Evolutionary conservation across 1,284 basidiomycete genomes (phyloP).

Genomic region (Schizophyllum amplum): DNA sequence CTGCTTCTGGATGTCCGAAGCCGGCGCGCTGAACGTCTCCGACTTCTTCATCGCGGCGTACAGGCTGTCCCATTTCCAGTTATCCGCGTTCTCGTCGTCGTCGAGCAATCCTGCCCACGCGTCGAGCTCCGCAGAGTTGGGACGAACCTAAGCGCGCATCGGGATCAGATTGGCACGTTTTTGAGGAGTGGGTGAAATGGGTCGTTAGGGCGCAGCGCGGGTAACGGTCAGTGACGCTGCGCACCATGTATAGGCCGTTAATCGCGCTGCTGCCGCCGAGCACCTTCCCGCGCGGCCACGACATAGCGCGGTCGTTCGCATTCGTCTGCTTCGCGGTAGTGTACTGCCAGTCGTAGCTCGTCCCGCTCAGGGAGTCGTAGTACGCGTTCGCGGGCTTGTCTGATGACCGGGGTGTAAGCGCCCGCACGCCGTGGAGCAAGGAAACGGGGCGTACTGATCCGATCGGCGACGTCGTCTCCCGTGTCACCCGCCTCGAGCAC

Average conservation of each 20-base stretch:
- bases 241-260: conserved; percentile 36
- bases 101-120: conserved; percentile 41
- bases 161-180: conserved; percentile 37
- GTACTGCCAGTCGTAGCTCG: conserved; percentile 13
- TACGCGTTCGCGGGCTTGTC: not conserved
- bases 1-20: not conserved
- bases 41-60: conserved; percentile 45
- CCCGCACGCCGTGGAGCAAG: not conserved
- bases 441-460: conserved; percentile 26
- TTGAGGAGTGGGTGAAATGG: not conserved
- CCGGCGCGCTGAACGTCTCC: conserved; percentile 28
- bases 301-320: conserved; percentile 19
- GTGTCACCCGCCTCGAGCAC: conserved; percentile 59
- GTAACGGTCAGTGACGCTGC: not conserved
- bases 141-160: conserved; percentile 33
- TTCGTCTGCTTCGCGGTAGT: conserved; percentile 24
- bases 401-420: not conserved
- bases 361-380: not conserved
- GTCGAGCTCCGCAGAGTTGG: conserved; percentile 45
- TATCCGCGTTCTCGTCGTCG: conserved; percentile 24
- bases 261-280: conserved; percentile 43
- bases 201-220: not conserved
- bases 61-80: conserved; percentile 51
- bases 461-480: conserved; percentile 35
- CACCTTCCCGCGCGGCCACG: conserved; percentile 24